Conservation (phyloP, 148 eudicot genomes). For the Chenopodium berlandieri region DNA sequence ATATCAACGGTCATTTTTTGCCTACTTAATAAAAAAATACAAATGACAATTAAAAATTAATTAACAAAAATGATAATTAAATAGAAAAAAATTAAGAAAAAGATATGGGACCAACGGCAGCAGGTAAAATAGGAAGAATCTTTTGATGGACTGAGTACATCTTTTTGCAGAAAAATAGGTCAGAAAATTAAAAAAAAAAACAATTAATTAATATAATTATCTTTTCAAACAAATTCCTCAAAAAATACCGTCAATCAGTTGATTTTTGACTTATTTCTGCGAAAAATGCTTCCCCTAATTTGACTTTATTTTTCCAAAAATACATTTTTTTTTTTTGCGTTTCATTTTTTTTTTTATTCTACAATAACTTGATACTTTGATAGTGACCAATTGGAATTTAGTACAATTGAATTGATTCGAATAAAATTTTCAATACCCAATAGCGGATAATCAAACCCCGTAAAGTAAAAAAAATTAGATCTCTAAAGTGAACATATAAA, state of each 20-base stretch:
- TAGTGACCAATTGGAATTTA: not conserved
- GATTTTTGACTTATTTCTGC: not conserved
- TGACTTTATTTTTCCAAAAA: not conserved
- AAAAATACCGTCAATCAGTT: not conserved
- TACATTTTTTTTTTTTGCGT: too few species aligned
- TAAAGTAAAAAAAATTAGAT: not conserved
- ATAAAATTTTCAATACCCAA: too few species aligned
- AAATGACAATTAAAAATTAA: not conserved
- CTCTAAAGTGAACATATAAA: not conserved
- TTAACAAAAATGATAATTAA: not conserved
- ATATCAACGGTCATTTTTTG: not conserved
- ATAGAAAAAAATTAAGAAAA: not conserved
- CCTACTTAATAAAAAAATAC: not conserved
- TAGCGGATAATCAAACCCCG: not conserved
- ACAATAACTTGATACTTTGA: not conserved
- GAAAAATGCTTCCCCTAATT: not conserved
- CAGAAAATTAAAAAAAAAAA: not conserved
- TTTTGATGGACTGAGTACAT: constrained; percentile 2
- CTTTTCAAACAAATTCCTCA: not conserved
- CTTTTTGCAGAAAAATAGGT: constrained; percentile 6
- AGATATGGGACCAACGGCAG: constrained; percentile 11
- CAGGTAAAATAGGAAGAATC: constrained; percentile 21
- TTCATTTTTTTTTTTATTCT: too few species aligned
- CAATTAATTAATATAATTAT: not conserved
- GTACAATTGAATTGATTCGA: not conserved